phyloP scores from a whole-genome alignment of 2,329 filamentous ascomycete species.

The Colletotrichum limetticola region DNA sequence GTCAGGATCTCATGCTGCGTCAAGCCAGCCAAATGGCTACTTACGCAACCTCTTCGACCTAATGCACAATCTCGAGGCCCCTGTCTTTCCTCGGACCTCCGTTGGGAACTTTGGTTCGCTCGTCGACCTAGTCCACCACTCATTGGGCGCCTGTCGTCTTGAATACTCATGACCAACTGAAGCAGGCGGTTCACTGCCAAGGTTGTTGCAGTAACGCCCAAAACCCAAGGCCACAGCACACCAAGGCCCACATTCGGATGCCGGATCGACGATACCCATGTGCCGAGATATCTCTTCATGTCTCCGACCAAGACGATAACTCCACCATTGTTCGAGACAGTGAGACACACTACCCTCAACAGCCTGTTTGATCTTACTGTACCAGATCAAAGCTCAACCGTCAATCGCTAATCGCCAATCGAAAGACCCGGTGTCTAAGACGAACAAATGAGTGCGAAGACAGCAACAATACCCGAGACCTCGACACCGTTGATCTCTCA shows the following conservation, averaged over 20 bases:
- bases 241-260: not conserved
- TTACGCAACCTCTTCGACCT: slow-evolving; percentile 1
- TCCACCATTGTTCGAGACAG: not conserved
- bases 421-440: not conserved
- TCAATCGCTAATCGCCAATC: not conserved
- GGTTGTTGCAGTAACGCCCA: not conserved
- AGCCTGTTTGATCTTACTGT: not conserved
- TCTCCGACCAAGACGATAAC: not conserved
- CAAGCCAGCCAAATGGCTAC: slow-evolving; percentile 1
- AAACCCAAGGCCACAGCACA: not conserved
- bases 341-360: not conserved
- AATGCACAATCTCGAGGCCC: slow-evolving; percentile 26
- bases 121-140: not conserved
- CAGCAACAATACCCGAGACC: not conserved
- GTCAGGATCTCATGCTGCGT: slow-evolving; percentile 24
- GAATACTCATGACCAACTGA: slow-evolving; percentile 7
- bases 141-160: slow-evolving; percentile 8
- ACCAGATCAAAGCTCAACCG: not conserved
- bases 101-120: slow-evolving; percentile 8
- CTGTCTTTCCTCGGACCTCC: slow-evolving; percentile 34
- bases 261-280: slow-evolving; percentile 1
- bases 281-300: not conserved
- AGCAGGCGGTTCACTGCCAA: not conserved
- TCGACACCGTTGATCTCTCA: not conserved
- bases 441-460: not conserved